Conservation (phyloP, 768 basidiomycete genomes). For the Lactarius psammicola region DNA sequence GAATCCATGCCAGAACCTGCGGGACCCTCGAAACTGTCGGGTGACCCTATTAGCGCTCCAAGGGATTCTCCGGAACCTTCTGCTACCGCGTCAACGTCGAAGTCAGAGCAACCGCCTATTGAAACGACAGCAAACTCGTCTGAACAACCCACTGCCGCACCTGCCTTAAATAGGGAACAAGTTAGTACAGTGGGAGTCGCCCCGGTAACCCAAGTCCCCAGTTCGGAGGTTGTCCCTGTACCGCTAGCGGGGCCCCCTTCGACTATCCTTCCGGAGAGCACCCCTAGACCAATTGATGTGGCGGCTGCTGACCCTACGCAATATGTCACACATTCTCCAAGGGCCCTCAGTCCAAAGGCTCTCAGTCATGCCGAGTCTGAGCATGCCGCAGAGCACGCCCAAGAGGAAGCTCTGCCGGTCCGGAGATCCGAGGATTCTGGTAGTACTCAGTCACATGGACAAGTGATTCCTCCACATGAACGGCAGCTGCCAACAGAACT, state of each 20-base stretch:
- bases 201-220: not conserved
- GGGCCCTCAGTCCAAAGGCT: constrained; percentile 30
- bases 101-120: constrained; percentile 3
- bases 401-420: constrained; percentile 28
- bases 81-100: not conserved
- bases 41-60: constrained; percentile 22
- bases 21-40: constrained; percentile 34
- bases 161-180: not conserved
- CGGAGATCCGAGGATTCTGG: constrained; percentile 21
- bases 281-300: not conserved
- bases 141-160: not conserved
- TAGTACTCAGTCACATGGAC: constrained; percentile 23
- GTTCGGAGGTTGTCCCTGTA: constrained; percentile 1
- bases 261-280: not conserved
- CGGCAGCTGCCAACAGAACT: constrained; percentile 13
- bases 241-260: not conserved
- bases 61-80: constrained; percentile 16
- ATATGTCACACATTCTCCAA: constrained; percentile 25
- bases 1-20: constrained; percentile 31
- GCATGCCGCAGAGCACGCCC: not conserved
- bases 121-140: not conserved
- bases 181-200: not conserved
- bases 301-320: constrained; percentile 23
- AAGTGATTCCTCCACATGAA: constrained; percentile 17
- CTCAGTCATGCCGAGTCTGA: constrained; percentile 26